A percentile compares a stretch with the other conserved stretches of the same genome.
Conservation (phyloP, 768 basidiomycete genomes). For the Cubamyces sp. region DNA sequence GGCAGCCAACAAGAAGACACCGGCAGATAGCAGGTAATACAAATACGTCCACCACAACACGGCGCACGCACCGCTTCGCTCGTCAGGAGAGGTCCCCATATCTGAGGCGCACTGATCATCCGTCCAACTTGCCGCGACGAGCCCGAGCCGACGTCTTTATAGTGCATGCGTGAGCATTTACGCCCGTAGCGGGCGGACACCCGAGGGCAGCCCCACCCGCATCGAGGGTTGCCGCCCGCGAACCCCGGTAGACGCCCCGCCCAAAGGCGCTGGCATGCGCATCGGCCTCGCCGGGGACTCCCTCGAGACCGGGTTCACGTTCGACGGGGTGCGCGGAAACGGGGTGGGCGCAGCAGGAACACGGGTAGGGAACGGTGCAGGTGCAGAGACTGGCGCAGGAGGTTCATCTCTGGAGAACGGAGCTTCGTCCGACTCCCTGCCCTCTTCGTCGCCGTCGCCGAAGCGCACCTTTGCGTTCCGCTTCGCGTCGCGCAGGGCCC, state of each 20-base stretch:
- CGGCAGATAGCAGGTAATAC: no score
- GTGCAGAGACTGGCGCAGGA: neutral
- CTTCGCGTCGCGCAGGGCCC: slow-evolving; percentile 31
- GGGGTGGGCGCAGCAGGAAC: slow-evolving; percentile 5
- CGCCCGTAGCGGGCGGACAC: slow-evolving; percentile 28
- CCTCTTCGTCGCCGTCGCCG: slow-evolving; percentile 10
- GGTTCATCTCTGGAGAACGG: no score
- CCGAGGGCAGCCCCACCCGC: slow-evolving; percentile 28
- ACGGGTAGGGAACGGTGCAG: no score
- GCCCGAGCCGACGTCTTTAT: neutral
- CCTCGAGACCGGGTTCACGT: slow-evolving; percentile 7
- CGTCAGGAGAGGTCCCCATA: no score
- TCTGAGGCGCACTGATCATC: neutral
- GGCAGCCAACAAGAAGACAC: no score
- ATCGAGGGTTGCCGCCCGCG: slow-evolving; percentile 24
- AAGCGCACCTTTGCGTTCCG: slow-evolving; percentile 32
- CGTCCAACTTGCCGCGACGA: neutral
- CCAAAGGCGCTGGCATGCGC: slow-evolving; percentile 12
- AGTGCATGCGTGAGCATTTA: neutral
- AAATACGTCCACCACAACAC: no score
- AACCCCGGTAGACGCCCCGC: slow-evolving; percentile 15
- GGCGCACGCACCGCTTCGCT: no score
- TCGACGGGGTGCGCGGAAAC: neutral
- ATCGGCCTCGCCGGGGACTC: slow-evolving; percentile 13
- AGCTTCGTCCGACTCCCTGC: neutral